Base-by-base conservation (phyloP, 768 basidiomycete genomes). In the Boletus rubescentipes region DNA sequence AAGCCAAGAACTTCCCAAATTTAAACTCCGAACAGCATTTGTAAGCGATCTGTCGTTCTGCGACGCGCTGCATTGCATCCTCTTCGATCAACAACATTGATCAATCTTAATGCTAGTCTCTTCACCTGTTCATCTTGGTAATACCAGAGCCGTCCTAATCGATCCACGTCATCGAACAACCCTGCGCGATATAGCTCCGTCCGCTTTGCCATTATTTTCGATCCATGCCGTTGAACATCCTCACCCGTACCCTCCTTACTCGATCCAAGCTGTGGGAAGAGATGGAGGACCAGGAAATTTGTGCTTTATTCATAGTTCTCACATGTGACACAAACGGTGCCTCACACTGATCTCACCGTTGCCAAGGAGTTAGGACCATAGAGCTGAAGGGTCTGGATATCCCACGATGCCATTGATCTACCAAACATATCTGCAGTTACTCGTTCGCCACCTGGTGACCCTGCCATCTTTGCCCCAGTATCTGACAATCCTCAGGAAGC, bases 361-460 rank as follows among this genome's bases (percentile, higher is more conserved):
- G 23, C 50, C 6, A 41, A 46, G 7, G 31, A 38, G 11, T n/a
- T 46, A 45, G 35, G 41, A 31, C 2, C 20, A 23, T 20, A 42
- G 31, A 5, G 58, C 58, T 7, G 42, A 52, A 32, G 9, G 10
- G 11, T 36, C 44, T 42, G 26, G 48, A 31, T 46, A 57, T 37
- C 5, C 2, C 30, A 44, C 55, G 6, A 41, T 45, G 15, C 21
- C 48, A 10, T 21, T 42, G 29, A 51, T 43, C 9, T 59, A 56
- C 36, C 30, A 39, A 29, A 44, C 40, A 16, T 56, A 49, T 14
- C 18, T 59, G 2, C 36, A 40, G 12, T 11, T 51, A 14, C 37
- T 51, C 9, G 50, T 44, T 46, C 49, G 36, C n/a, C 42, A 53
- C 30, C 18, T 57, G 2, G 37, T 39, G 9, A 10, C 3, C 26